A percentile compares a stretch with the other conserved stretches of the same genome.
These are phyloP conservation scores for Neopestalotiopsis sp. DNA, from an alignment of 2,329 filamentous ascomycete genomes.

Conservation along the genomic window DNA sequence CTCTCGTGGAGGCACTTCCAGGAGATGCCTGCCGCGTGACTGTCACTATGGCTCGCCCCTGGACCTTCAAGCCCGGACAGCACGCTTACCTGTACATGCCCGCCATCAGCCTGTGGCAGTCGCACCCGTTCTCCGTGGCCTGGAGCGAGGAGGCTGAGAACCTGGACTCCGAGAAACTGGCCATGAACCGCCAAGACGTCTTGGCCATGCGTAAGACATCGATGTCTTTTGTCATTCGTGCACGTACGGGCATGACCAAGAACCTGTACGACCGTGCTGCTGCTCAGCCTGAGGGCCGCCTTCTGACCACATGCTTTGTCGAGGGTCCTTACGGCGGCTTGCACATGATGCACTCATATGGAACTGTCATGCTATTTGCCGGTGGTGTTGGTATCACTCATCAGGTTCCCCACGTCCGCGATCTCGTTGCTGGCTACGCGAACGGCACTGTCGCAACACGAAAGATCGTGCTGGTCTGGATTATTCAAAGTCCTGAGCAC, in stretches of 20 bases:
- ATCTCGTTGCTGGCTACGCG: slow-evolving; percentile 72
- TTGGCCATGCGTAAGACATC: slow-evolving; percentile 65
- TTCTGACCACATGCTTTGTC: slow-evolving; percentile 69
- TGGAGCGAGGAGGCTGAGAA: slow-evolving; percentile 74
- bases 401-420: slow-evolving; percentile 75
- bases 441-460: slow-evolving; percentile 74
- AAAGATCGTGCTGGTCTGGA: slow-evolving; percentile 78
- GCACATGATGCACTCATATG: slow-evolving; percentile 75
- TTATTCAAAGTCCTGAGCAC: slow-evolving; percentile 79
- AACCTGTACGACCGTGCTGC: slow-evolving; percentile 72
- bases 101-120: slow-evolving; percentile 72
- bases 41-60: slow-evolving; percentile 76
- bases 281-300: slow-evolving; percentile 62
- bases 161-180: slow-evolving; percentile 57
- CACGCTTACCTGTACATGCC: slow-evolving; percentile 84
- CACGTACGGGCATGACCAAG: slow-evolving; percentile 75
- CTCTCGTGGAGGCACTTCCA: slow-evolving; percentile 76
- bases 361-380: slow-evolving; percentile 79
- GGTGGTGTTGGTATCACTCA: slow-evolving; percentile 84
- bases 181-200: slow-evolving; percentile 65
- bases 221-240: slow-evolving; percentile 76
- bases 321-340: slow-evolving; percentile 81
- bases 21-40: slow-evolving; percentile 78
- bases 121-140: slow-evolving; percentile 80
- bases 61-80: slow-evolving; percentile 76